Evolutionary conservation across 2,329 filamentous ascomycete genomes (phyloP).

Genomic region (Pyrenochaeta sp.): DNA sequence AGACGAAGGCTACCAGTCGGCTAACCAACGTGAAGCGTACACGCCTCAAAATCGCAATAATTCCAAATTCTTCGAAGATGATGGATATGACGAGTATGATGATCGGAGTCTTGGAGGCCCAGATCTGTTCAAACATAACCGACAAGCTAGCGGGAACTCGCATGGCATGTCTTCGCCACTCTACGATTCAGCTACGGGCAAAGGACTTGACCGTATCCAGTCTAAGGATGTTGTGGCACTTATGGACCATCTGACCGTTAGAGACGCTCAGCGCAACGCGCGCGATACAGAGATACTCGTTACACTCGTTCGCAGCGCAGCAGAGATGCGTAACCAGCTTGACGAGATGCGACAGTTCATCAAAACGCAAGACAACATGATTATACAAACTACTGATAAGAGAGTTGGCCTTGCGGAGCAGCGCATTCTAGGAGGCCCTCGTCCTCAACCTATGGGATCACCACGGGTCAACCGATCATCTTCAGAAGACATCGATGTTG

Average conservation of each 20-base stretch:
- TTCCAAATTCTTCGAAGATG: conserved; percentile 62
- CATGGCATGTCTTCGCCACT: conserved; percentile 89
- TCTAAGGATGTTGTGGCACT: conserved; percentile 95
- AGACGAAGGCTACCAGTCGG: conserved; percentile 92
- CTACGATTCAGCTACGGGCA: conserved; percentile 88
- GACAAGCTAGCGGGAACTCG: conserved; percentile 86
- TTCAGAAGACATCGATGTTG: conserved; percentile 61
- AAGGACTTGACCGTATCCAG: conserved; percentile 88
- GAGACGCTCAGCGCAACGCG: conserved; percentile 94
- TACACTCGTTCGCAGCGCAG: conserved; percentile 88
- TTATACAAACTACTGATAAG: conserved; percentile 85
- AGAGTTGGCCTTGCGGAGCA: conserved; percentile 87
- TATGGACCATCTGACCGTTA: conserved; percentile 98
- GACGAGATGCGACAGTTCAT: conserved; percentile 94
- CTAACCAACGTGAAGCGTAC: conserved; percentile 63
- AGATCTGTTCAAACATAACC: conserved; percentile 61
- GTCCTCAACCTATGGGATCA: conserved; percentile 69
- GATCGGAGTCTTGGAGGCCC: conserved; percentile 48
- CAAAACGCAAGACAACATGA: conserved; percentile 85
- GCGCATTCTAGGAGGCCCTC: conserved; percentile 82
- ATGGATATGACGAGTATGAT: conserved; percentile 61
- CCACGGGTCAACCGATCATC: conserved; percentile 65
- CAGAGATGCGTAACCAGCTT: conserved; percentile 96
- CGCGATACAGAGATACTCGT: conserved; percentile 96
- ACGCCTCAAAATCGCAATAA: conserved; percentile 54